Evolutionary conservation across 2,329 filamentous ascomycete species (phyloP).

Genomic region (Aulographum hederae): DNA sequence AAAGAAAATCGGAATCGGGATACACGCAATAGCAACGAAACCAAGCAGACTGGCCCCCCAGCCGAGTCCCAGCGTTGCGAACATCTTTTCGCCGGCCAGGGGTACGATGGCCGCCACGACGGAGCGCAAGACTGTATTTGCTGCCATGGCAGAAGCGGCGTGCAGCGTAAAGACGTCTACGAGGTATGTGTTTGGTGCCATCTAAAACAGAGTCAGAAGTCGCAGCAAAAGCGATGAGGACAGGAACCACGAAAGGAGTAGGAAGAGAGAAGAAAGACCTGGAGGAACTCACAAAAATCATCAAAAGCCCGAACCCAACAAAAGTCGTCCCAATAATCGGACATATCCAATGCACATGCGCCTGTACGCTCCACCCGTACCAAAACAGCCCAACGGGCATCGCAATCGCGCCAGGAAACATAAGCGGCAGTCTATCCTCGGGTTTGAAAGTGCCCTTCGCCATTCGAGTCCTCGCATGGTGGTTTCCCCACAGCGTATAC

Average conservation of each 20-base stretch:
- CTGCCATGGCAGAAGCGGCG: slow-evolving; percentile 23
- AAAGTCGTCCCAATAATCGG: slow-evolving; percentile 16
- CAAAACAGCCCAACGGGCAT: slow-evolving; percentile 18
- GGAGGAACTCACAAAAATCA: slow-evolving; percentile 13
- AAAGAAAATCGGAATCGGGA: slow-evolving; percentile 4
- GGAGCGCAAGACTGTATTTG: slow-evolving; percentile 19
- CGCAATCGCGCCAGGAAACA: slow-evolving; percentile 15
- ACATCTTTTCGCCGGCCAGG: slow-evolving; percentile 20
- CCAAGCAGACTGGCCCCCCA: slow-evolving; percentile 20
- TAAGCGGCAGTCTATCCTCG: slow-evolving; percentile 16
- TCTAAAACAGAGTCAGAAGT: no score
- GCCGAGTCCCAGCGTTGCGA: slow-evolving; percentile 18
- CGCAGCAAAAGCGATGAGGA: not conserved
- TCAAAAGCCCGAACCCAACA: slow-evolving; percentile 16
- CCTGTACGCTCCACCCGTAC: slow-evolving; percentile 19
- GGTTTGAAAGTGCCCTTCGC: slow-evolving; percentile 14
- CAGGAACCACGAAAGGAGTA: not conserved
- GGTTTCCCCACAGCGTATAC: slow-evolving; percentile 15
- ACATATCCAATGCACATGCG: slow-evolving; percentile 17
- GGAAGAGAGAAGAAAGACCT: not conserved
- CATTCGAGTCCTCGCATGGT: slow-evolving; percentile 13
- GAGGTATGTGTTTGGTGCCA: slow-evolving; percentile 18
- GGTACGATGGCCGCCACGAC: slow-evolving; percentile 21
- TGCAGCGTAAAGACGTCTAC: slow-evolving; percentile 22
- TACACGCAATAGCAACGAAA: slow-evolving; percentile 12